Evolutionary conservation across 148 eudicot genomes (phyloP).

Genomic region (Rhododendron kiyosumense): DNA sequence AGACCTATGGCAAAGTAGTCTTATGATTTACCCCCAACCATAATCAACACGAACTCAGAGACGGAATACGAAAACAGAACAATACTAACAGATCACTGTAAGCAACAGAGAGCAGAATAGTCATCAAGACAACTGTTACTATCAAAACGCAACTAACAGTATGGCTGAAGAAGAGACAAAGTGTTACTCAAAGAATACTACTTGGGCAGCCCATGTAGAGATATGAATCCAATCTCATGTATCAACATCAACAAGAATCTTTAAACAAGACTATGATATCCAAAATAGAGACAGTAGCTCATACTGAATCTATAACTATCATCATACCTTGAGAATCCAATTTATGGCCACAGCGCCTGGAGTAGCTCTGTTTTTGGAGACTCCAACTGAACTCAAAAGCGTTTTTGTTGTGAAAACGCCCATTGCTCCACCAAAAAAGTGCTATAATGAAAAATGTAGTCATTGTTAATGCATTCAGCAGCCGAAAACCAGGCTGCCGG

Average conservation of each 20-base stretch:
- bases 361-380: conserved; percentile 54
- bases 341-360: conserved; percentile 96
- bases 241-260: neutral
- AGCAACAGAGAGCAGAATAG: neutral
- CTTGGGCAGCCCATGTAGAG: neutral
- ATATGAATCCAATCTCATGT: neutral
- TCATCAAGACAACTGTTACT: neutral
- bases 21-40: neutral
- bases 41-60: neutral
- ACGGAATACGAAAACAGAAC: neutral
- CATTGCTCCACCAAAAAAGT: conserved; percentile 99
- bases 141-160: neutral
- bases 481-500: neutral
- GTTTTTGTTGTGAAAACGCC: conserved; percentile 96
- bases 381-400: conserved; percentile 79
- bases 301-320: neutral
- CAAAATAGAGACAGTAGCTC: neutral
- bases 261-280: neutral
- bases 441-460: conserved; percentile 36
- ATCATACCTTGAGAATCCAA: conserved; percentile 92
- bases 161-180: neutral
- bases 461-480: neutral
- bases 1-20: neutral
- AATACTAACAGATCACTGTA: neutral
- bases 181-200: neutral